Evolutionary conservation across 2,329 filamentous ascomycete genomes (phyloP), one percentile per base, ranked within the genome.

Genomic region (Xylariaceae sp.): DNA sequence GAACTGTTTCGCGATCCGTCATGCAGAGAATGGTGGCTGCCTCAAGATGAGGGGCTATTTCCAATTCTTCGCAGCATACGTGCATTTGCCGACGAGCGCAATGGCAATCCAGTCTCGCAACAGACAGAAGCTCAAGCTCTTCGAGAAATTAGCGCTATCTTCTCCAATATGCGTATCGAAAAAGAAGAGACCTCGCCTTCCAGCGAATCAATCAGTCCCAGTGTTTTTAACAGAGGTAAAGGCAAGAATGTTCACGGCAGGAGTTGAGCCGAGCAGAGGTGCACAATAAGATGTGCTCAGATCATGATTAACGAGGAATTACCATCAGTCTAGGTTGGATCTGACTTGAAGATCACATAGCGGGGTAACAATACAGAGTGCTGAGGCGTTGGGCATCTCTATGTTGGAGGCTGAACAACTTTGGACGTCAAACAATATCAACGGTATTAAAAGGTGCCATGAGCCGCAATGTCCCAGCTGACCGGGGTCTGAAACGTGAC

Each of bases 11-110:
- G 82, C 55, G 82, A 90, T 36, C 81, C 84, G 11, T 84, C 86
- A 16, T 84, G 92, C 47, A 83, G 83, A 37, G 80, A 87, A 52
- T 97, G 92, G 91, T 99, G 94, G 94, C 81, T 97, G 2, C 90
- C 92, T 2, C 82, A 94, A 69, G 84, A 91, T 58, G 88, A 93
- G 74, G 85, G 83, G 1, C 89, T 89, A 64, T 87, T 83, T 9
- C 82, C 83, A 0, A 83, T 95, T 35, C 79, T 97, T 48, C 86
- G 86, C 45, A 87, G 83, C 48, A 86, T 96, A 57, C 87, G 92
- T 16, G 82, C 84, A 35, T 92, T 96, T 72, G 90, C 92, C 23
- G 86, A 90, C 63, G 90, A 94, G 60, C 83, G 91, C 41, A 89
- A 84, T 55, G 76, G 81, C 6, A 83, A 77, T 16, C 82, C 81